Conservation (phyloP, 345 rosid genomes). For the Hibiscus trionum region DNA sequence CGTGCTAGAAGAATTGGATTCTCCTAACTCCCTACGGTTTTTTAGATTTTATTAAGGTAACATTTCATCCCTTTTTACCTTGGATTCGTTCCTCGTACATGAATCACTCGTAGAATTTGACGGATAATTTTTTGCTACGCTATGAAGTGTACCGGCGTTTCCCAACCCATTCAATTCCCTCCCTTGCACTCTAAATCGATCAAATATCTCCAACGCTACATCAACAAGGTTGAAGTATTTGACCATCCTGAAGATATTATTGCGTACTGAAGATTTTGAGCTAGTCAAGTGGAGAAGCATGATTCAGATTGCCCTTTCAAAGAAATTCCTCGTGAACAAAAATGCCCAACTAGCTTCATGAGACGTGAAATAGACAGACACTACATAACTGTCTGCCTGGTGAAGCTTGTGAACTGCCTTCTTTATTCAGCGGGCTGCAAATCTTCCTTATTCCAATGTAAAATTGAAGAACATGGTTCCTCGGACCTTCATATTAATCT, state of each 20-base stretch:
- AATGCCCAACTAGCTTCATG: constrained; percentile 34
- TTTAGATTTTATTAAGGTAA: no score
- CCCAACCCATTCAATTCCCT: constrained; percentile 33
- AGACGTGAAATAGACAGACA: constrained; percentile 86
- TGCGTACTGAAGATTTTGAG: constrained; percentile 20
- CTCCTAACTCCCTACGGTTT: no score
- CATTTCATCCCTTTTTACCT: no score
- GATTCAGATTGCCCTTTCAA: background rate
- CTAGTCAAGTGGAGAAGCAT: background rate
- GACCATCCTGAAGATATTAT: constrained; percentile 69
- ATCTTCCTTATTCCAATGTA: constrained; percentile 41
- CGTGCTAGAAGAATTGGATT: no score
- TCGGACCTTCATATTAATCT: constrained; percentile 50
- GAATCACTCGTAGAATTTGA: no score
- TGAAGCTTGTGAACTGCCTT: constrained; percentile 82
- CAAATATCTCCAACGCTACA: constrained; percentile 41
- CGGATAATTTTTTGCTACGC: no score
- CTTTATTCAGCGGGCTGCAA: constrained; percentile 70
- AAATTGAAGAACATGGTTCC: constrained; percentile 40
- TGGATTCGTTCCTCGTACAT: no score
- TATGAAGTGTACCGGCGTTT: no score
- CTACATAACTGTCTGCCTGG: constrained; percentile 73
- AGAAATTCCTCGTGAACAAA: background rate
- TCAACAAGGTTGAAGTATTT: constrained; percentile 40
- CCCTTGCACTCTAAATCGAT: constrained; percentile 25